phyloP scores from a whole-genome alignment of 148 eudicot genomes.

The Talinum fruticosum region DNA sequence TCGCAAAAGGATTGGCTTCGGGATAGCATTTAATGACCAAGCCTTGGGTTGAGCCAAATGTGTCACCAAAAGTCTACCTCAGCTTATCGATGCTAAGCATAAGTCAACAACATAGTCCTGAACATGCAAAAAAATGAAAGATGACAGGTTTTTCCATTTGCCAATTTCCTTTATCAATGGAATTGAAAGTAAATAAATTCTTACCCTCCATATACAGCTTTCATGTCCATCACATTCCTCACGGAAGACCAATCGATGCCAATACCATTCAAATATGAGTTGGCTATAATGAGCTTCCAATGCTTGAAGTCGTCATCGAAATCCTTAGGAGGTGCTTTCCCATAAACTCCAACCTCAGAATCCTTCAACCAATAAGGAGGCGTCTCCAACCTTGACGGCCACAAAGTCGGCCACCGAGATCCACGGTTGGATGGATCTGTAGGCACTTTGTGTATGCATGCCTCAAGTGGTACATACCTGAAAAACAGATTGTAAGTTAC shows the following conservation, averaged over 20 bases:
- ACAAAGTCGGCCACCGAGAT: conserved; percentile 57
- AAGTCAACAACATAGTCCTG: too few relatives aligned
- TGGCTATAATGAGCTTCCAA: conserved; percentile 55
- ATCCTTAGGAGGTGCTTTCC: conserved; percentile 67
- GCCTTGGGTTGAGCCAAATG: too few relatives aligned
- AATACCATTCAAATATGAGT: conserved; percentile 58
- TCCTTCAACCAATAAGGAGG: conserved; percentile 63
- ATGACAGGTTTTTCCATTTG: not conserved
- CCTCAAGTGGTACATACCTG: conserved; percentile 58
- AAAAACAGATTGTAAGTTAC: not conserved
- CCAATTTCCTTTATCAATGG: not conserved
- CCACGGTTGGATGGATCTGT: conserved; percentile 51
- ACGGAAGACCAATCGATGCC: conserved; percentile 66
- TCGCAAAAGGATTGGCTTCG: too few relatives aligned
- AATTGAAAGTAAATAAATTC: conserved; percentile 8
- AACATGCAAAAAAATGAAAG: not conserved
- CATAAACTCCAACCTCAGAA: conserved; percentile 58
- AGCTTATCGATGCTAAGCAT: too few relatives aligned
- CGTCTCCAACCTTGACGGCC: conserved; percentile 58
- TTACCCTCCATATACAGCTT: conserved; percentile 79
- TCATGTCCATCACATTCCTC: conserved; percentile 86
- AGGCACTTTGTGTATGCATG: conserved; percentile 70
- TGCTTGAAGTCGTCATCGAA: conserved; percentile 50
- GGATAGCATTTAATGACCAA: too few relatives aligned
- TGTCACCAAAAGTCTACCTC: too few relatives aligned